Conservation (phyloP, 2,329 filamentous ascomycete genomes). For the Curvularia verruculosa region DNA sequence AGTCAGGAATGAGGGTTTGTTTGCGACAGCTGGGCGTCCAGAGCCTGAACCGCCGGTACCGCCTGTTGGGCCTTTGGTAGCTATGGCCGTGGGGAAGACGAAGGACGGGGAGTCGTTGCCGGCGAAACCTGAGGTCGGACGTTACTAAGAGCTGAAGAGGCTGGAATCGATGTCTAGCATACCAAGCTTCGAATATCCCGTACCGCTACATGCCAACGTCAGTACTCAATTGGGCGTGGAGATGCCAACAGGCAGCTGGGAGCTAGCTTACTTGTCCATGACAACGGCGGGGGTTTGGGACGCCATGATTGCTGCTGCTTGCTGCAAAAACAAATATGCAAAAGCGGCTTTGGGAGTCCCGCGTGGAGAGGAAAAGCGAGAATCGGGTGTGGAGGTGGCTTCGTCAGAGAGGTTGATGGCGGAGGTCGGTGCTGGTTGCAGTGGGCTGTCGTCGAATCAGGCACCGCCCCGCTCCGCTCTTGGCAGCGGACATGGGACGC, state of each 20-base stretch:
- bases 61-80: slow-evolving; percentile 80
- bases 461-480: slow-evolving; percentile 38
- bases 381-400: slow-evolving; percentile 31
- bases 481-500: slow-evolving; percentile 28
- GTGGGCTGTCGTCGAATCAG: slow-evolving; percentile 35
- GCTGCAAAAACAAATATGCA: slow-evolving; percentile 15
- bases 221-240: slow-evolving; percentile 43
- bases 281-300: slow-evolving; percentile 99
- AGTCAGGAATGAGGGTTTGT: slow-evolving; percentile 94
- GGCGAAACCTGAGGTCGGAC: slow-evolving; percentile 75
- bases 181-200: slow-evolving; percentile 99
- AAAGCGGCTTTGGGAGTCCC: slow-evolving; percentile 32
- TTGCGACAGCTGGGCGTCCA: slow-evolving; percentile 85
- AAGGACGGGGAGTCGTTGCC: slow-evolving; percentile 99
- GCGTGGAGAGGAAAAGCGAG: slow-evolving; percentile 26
- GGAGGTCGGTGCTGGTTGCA: slow-evolving; percentile 37
- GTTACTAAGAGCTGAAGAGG: slow-evolving; percentile 43
- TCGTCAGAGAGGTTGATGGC: slow-evolving; percentile 41
- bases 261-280: slow-evolving; percentile 99
- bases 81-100: slow-evolving; percentile 98
- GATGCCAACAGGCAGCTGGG: slow-evolving; percentile 37
- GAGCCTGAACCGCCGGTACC: slow-evolving; percentile 78
- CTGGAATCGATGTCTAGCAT: slow-evolving; percentile 45
- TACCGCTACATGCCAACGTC: slow-evolving; percentile 73
- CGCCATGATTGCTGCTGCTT: slow-evolving; percentile 70